Percentiles rank a stretch among this genome's conserved stretches.
Evolutionary conservation across 2,329 filamentous ascomycete species (phyloP).

Genomic region (Aspergillus sp.): DNA sequence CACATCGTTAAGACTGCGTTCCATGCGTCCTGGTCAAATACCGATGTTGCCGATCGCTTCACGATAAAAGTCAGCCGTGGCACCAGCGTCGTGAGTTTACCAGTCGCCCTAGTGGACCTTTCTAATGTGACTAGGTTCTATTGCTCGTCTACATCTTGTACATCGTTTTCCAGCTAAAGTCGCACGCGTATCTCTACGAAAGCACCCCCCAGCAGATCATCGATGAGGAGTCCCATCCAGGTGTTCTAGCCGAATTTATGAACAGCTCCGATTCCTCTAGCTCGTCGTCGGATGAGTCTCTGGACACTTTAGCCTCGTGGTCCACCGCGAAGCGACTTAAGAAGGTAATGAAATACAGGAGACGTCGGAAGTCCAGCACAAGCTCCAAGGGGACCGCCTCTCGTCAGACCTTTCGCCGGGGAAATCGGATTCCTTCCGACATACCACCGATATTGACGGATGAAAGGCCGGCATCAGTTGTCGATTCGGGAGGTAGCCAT

Average conservation of each 20-base stretch:
- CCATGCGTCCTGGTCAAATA: conserved; percentile 80
- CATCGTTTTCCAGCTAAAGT: conserved; percentile 82
- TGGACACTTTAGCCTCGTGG: conserved; percentile 56
- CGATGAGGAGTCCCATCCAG: conserved; percentile 80
- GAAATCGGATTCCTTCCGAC: conserved; percentile 14
- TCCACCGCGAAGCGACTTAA: conserved; percentile 69
- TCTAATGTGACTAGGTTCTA: conserved; percentile 53
- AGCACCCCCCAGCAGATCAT: conserved; percentile 88
- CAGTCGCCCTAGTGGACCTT: no score
- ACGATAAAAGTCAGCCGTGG: conserved; percentile 81
- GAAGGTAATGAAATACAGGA: conserved; percentile 60
- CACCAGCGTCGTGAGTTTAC: conserved; percentile 72
- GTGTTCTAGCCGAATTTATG: conserved; percentile 71
- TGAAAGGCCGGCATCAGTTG: conserved; percentile 13
- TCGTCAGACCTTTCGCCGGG: conserved; percentile 12
- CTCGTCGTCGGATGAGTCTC: conserved; percentile 52
- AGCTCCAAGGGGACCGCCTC: conserved; percentile 48
- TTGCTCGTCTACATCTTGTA: conserved; percentile 76
- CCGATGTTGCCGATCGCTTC: conserved; percentile 49
- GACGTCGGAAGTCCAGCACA: conserved; percentile 66
- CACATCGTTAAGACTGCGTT: conserved; percentile 60
- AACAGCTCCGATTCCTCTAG: conserved; percentile 45
- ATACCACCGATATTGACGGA: conserved; percentile 5
- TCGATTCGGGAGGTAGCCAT: conserved; percentile 14
- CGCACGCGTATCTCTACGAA: conserved; percentile 83